Base-by-base conservation (phyloP, 805 yeast genomes). In the Kluyveromyces lactis region DNA sequence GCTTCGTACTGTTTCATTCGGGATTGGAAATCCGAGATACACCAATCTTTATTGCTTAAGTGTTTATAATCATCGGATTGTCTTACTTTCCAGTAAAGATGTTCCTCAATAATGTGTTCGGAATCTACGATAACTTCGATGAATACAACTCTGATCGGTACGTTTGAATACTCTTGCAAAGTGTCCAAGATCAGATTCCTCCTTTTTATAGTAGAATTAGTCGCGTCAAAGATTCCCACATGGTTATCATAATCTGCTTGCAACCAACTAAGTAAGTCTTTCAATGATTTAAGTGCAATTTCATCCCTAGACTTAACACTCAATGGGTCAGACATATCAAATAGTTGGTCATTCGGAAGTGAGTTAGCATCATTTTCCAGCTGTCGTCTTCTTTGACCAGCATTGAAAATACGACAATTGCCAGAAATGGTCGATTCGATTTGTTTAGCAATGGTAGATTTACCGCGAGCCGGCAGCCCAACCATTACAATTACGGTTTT, bases 401-500 rank as follows among this genome's bases (percentile, higher is more conserved):
- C 86, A 52, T 79, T 79, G 64, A 79, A 79, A 10, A 78, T 76
- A 42, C 75, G 63, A 47, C 81, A 75, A 46, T 72, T 26, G 74
- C 62, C 83, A 83, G 79, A 57, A 72, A 73, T 46, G 77, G 61
- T 58, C 78, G 79, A 50, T 79, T 60, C 18, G 78, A 71, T 27
- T 54, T 79, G 78, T 50, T 75, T 77, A 24, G 86, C 78, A 45
- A 79, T 76, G 55, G 78, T 79, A 4, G 81, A 75, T 57, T 79
- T 79, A 11, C 86, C 86, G 44, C 85, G 63, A 4, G 86, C 86
- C 15, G 86, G 86, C 26, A 79, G 65, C 0, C 86, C 86, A 9
- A 80, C 85, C 79, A 81, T 77, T 8, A 79, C 77, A 41, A 79
- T 77, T 18, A 79, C 79, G 18, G 37, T 34, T 26, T 34, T 34